Percentiles rank a stretch among this genome's conserved stretches.
Evolutionary conservation across 139 green algal species (phyloP).

Genomic region (Ostreobium quekettii): DNA sequence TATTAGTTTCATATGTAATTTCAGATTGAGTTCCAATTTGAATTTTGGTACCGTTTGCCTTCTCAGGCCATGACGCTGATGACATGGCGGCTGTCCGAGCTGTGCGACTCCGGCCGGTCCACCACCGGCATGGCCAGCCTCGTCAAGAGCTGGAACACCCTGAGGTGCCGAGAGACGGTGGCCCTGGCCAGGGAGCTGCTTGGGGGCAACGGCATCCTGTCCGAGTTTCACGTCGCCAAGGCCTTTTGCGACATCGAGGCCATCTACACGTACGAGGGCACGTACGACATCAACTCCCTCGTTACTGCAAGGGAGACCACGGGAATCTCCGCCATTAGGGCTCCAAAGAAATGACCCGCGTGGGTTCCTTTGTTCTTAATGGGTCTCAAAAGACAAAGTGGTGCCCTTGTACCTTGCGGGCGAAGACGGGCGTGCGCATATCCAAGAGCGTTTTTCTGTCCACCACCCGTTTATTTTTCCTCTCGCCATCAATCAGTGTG

Average conservation of each 20-base stretch:
- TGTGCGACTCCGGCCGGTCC: slow-evolving; percentile 75
- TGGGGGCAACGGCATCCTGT: slow-evolving; percentile 85
- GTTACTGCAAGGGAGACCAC: slow-evolving; percentile 76
- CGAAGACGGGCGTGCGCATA: no score
- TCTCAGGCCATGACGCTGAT: slow-evolving; percentile 70
- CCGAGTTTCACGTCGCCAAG: slow-evolving; percentile 87
- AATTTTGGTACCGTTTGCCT: no score
- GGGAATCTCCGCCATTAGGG: slow-evolving; percentile 72
- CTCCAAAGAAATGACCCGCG: no score
- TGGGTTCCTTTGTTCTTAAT: no score
- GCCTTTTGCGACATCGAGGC: slow-evolving; percentile 75
- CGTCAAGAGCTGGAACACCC: slow-evolving; percentile 85
- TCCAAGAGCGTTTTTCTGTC: no score
- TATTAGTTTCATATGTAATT: no score
- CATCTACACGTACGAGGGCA: slow-evolving; percentile 81
- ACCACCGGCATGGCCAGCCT: slow-evolving; percentile 70
- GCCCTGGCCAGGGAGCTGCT: slow-evolving; percentile 81
- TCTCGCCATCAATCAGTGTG: no score
- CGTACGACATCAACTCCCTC: slow-evolving; percentile 87
- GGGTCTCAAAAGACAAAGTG: no score
- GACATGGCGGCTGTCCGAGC: slow-evolving; percentile 63
- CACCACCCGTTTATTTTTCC: no score
- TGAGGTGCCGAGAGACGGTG: slow-evolving; percentile 59
- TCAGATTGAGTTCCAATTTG: no score
- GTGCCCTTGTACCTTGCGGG: no score